phyloP scores from a whole-genome alignment of 148 eudicot genomes.

The Persicaria maculosa region DNA sequence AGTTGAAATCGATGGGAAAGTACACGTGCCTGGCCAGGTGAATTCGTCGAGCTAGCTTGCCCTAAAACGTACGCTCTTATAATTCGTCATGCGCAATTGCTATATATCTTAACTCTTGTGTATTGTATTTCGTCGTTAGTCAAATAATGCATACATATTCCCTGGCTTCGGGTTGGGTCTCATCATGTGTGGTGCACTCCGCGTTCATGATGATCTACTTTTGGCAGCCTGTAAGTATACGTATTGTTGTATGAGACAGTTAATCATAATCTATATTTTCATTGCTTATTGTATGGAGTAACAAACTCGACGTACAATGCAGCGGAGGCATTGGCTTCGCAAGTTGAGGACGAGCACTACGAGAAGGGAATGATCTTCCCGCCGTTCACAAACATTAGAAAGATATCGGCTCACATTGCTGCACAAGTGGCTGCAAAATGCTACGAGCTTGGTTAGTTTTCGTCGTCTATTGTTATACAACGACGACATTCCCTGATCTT shows the following conservation, averaged over 20 bases:
- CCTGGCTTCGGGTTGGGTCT: slow-evolving; percentile 63
- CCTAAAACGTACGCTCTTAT: background rate
- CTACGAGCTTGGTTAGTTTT: slow-evolving; percentile 41
- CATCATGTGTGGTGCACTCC: slow-evolving; percentile 56
- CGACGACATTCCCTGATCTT: background rate
- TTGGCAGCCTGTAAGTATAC: slow-evolving; percentile 46
- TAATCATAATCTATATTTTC: background rate
- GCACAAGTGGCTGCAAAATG: slow-evolving; percentile 41
- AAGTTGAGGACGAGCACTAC: slow-evolving; percentile 50
- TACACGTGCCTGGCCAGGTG: slow-evolving; percentile 50
- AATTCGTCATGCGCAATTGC: background rate
- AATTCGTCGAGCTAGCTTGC: background rate
- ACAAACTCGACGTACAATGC: slow-evolving; percentile 3
- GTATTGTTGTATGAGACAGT: background rate
- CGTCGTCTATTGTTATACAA: background rate
- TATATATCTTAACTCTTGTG: background rate
- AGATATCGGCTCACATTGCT: slow-evolving; percentile 46
- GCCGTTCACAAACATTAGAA: slow-evolving; percentile 34
- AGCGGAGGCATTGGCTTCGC: slow-evolving; percentile 90
- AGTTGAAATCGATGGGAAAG: slow-evolving; percentile 36
- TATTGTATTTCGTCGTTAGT: slow-evolving; percentile 24
- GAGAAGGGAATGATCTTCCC: slow-evolving; percentile 42
- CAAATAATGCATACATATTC: slow-evolving; percentile 63
- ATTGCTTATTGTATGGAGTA: no score
- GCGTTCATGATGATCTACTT: slow-evolving; percentile 57